Evolutionary conservation across 257 asterid genomes (phyloP), one percentile per base, ranked within the genome.

Genomic region (Leonotis leonurus): DNA sequence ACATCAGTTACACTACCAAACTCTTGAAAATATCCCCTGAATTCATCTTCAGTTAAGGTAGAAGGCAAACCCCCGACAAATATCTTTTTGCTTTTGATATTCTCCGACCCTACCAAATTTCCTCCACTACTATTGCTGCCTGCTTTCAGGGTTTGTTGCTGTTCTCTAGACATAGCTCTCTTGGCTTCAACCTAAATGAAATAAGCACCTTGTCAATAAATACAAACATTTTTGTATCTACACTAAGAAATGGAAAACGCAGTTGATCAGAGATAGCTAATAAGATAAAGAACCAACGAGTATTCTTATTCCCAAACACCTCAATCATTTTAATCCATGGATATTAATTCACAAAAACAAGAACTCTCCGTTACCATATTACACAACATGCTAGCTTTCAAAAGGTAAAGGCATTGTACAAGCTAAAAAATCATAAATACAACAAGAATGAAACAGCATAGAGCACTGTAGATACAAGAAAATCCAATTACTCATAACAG

Each of bases 1-100:
- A 72, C 80, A 68, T 78, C 83, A 16, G 69, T 67, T 46, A 78
- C 60, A 10, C 35, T 54, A 43, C 80, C 83, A 27, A 35, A 78
- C 5, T 60, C 75, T 64, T 44, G 60, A 36, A 78, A 78, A 55
- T 78, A 67, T 44, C 73, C 68, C 16, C 41, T 50, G 48, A 78
- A 78, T 62, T 70, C 70, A 33, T 35, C 83, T 64, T 70, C 74
- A 1, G 78, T 62, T 61, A 78, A 43, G 52, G 62, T 60, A 24
- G 80, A 60, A 39, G 83, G 83, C 59, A 78, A 60, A 14, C 83
- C 83, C 18, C 83, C 83, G 9, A 78, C 80, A 60, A 78, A 78
- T 52, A 78, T 78, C 68, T 78, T 78, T 64, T 70, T 78, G 46
- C 77, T 78, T 59, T 65, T 73, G 45, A 62, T 35, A 62, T 40